Conservation (phyloP, 192 early-diverging fungal genomes). For the Linnemannia hyalina region DNA sequence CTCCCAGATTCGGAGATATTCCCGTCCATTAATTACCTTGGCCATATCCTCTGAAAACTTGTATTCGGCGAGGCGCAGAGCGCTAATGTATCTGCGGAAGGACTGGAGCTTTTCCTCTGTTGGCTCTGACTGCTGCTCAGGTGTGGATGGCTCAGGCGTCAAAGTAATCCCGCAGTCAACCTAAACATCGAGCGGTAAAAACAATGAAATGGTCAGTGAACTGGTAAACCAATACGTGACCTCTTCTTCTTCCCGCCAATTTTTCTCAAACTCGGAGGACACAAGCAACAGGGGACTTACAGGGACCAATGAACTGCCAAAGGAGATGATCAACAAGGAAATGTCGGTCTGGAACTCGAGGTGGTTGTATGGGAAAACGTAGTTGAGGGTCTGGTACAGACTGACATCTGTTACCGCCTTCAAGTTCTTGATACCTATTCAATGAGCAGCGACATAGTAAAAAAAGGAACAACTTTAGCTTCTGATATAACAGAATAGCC, state of each 20-base stretch:
- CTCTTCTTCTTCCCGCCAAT: constrained; percentile 3
- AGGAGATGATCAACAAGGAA: constrained; percentile 73
- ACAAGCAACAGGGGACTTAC: constrained; percentile 46
- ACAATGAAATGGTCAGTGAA: background rate
- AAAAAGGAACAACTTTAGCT: background rate
- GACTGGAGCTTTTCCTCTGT: constrained; percentile 61
- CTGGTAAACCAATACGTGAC: background rate
- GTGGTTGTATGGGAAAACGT: constrained; percentile 78
- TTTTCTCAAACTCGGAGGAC: constrained; percentile 15
- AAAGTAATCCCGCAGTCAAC: constrained; percentile 69
- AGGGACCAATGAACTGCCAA: constrained; percentile 77
- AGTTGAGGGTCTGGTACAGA: constrained; percentile 71
- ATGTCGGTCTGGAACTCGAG: constrained; percentile 79
- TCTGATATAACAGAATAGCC: background rate
- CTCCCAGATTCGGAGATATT: background rate
- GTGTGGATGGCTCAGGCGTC: constrained; percentile 23
- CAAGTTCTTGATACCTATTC: constrained; percentile 73
- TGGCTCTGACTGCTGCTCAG: constrained; percentile 41
- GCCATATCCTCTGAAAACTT: constrained; percentile 73
- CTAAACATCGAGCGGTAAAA: constrained; percentile 19
- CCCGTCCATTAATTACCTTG: constrained; percentile 50
- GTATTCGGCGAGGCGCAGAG: constrained; percentile 65
- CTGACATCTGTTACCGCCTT: constrained; percentile 74
- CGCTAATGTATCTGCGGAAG: constrained; percentile 72
- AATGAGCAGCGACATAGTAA: background rate